A percentile compares a stretch with the other conserved stretches of the same genome.
Evolutionary conservation across 441 rosid species (phyloP).

Genomic region (Erodium chrysanthum): DNA sequence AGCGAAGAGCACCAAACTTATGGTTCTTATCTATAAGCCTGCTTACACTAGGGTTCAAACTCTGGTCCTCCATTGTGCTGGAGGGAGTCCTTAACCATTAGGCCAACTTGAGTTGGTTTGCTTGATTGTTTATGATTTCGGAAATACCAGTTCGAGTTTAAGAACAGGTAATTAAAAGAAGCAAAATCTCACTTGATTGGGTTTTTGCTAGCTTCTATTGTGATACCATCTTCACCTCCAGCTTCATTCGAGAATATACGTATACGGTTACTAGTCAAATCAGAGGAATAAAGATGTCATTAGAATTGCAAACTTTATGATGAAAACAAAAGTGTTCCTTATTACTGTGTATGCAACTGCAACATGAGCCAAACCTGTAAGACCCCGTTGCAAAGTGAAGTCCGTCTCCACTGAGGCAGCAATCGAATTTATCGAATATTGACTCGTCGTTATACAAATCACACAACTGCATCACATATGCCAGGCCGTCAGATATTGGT

Average conservation of each 20-base stretch:
- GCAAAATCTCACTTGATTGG: conserved; percentile 38
- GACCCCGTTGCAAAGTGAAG: conserved; percentile 60
- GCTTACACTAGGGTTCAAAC: no score
- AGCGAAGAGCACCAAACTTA: no score
- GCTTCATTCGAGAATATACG: conserved; percentile 41
- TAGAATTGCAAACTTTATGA: conserved; percentile 12
- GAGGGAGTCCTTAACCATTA: no score
- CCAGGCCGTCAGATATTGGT: conserved; percentile 16
- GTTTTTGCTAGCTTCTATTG: conserved; percentile 44
- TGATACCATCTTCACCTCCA: conserved; percentile 40
- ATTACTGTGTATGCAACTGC: conserved; percentile 8
- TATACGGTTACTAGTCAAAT: conserved; percentile 38
- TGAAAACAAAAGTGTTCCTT: conserved; percentile 5
- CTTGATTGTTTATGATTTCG: not conserved
- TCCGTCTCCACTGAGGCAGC: conserved; percentile 59
- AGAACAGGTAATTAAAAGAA: not conserved
- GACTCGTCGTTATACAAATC: conserved; percentile 54
- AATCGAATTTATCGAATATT: conserved; percentile 65
- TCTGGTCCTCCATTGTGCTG: no score
- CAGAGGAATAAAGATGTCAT: conserved; percentile 16
- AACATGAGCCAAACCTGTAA: conserved; percentile 41
- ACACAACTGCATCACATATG: conserved; percentile 38
- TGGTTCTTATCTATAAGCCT: no score
- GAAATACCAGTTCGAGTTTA: not conserved
- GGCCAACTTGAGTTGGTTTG: no score